Percentiles rank a stretch among this genome's conserved stretches.
Conservation (phyloP, 371 early-diverging fungal species). For the Mucor circinelloides region DNA sequence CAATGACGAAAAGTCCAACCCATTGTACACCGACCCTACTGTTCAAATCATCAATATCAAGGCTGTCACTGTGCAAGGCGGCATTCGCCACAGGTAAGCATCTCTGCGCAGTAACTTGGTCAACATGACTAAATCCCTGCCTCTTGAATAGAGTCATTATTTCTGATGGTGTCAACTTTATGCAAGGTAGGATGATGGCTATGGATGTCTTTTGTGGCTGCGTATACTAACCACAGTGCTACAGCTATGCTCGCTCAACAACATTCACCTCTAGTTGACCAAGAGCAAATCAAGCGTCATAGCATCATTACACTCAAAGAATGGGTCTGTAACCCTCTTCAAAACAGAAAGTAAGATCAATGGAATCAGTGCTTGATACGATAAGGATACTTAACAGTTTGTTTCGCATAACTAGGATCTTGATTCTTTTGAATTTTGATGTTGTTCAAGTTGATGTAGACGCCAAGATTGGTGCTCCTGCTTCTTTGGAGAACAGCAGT, state of each 20-base stretch:
- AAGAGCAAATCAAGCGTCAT: slow-evolving; percentile 51
- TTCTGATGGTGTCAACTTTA: slow-evolving; percentile 68
- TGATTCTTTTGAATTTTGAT: slow-evolving; percentile 59
- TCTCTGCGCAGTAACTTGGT: neutral
- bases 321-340: slow-evolving; percentile 56
- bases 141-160: slow-evolving; percentile 56
- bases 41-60: slow-evolving; percentile 72
- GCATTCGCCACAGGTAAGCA: slow-evolving; percentile 61
- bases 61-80: slow-evolving; percentile 31
- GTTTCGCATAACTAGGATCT: slow-evolving; percentile 36
- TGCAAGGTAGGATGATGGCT: slow-evolving; percentile 57
- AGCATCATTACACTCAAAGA: slow-evolving; percentile 55
- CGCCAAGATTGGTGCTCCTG: slow-evolving; percentile 49
- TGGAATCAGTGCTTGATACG: neutral
- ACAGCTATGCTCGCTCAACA: slow-evolving; percentile 69
- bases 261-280: slow-evolving; percentile 51
- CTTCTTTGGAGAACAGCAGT: slow-evolving; percentile 28
- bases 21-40: slow-evolving; percentile 37
- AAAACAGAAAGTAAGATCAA: slow-evolving; percentile 56
- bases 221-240: neutral
- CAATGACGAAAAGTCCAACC: slow-evolving; percentile 33
- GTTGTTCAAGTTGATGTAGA: slow-evolving; percentile 36
- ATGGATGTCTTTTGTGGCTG: neutral
- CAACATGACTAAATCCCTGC: neutral
- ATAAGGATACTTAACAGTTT: neutral